A percentile compares a stretch with the other conserved stretches of the same genome.
These are phyloP conservation scores for Aspergillus haitiensis DNA, from an alignment of 495 filamentous ascomycete genomes.

Conservation along the genomic window DNA sequence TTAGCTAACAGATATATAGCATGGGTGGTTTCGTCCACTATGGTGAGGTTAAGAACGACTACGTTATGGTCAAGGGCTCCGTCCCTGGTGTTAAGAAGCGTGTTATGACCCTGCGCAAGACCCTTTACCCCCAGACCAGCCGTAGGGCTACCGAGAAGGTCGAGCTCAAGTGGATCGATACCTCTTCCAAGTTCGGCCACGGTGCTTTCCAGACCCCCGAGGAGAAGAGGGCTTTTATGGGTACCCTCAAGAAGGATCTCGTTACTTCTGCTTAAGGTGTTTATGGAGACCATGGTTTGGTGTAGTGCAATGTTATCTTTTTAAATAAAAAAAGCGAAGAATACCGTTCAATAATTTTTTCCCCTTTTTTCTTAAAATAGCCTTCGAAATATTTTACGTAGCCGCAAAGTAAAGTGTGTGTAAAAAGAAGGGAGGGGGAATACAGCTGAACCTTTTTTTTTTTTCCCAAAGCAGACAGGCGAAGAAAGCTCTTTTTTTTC, in stretches of 20 bases:
- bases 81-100: constrained; percentile 99
- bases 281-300: constrained; percentile 42
- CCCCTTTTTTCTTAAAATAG: not conserved
- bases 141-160: constrained; percentile 96
- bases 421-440: not conserved
- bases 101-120: constrained; percentile 98
- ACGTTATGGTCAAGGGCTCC: constrained; percentile 95
- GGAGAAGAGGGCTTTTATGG: constrained; percentile 97
- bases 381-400: constrained; percentile 17
- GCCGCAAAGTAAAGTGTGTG: not conserved
- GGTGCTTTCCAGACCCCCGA: constrained; percentile 97
- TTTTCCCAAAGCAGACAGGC: not conserved
- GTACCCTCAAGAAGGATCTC: constrained; percentile 99
- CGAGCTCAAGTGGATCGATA: constrained; percentile 99
- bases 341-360: constrained; percentile 36
- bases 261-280: constrained; percentile 67
- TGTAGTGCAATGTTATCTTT: constrained; percentile 45
- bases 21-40: constrained; percentile 99
- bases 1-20: constrained; percentile 53
- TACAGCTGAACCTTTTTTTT: not conserved
- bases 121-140: constrained; percentile 96
- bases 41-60: constrained; percentile 99
- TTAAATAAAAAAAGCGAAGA: constrained; percentile 52
- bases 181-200: constrained; percentile 99
- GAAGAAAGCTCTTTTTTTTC: not conserved